phyloP scores from a whole-genome alignment of 805 yeast genomes.

The Saccharomycopsis synnaedendra region DNA sequence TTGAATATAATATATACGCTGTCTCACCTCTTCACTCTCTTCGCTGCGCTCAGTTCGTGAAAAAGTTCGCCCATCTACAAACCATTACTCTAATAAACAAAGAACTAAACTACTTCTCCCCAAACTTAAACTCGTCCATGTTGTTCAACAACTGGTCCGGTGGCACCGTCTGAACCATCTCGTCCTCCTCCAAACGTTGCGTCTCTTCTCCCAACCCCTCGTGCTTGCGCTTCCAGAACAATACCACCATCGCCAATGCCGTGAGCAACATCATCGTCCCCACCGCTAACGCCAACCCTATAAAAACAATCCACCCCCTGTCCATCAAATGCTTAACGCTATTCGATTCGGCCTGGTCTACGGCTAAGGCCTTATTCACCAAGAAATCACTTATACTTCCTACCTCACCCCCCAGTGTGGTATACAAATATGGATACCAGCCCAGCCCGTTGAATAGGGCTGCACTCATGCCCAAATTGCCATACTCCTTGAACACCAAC shows the following conservation, averaged over 20 bases:
- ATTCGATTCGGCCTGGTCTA: conserved; percentile 11
- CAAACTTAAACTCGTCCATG: conserved; percentile 16
- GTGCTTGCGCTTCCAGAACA: conserved; percentile 26
- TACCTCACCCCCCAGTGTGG: conserved; percentile 23
- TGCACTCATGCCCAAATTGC: conserved; percentile 35
- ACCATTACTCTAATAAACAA: no score
- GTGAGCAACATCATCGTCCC: conserved; percentile 35
- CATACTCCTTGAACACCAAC: conserved; percentile 37
- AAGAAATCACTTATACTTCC: conserved; percentile 22
- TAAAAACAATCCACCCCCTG: conserved; percentile 56
- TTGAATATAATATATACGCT: no score
- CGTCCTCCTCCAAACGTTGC: conserved; percentile 48
- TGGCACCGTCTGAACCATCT: conserved; percentile 52
- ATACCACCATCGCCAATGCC: conserved; percentile 26
- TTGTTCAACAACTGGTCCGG: conserved; percentile 38
- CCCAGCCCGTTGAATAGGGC: conserved; percentile 53
- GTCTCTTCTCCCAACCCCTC: conserved; percentile 33
- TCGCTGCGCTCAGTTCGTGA: no score
- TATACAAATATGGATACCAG: conserved; percentile 58
- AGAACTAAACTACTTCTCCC: not conserved
- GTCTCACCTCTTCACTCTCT: no score
- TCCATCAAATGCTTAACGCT: conserved; percentile 21
- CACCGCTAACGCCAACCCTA: conserved; percentile 57
- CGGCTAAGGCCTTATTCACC: conserved; percentile 28
- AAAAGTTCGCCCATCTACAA: no score